Base-by-base conservation (phyloP, 2,329 filamentous ascomycete species). In the Claviceps spartinae region DNA sequence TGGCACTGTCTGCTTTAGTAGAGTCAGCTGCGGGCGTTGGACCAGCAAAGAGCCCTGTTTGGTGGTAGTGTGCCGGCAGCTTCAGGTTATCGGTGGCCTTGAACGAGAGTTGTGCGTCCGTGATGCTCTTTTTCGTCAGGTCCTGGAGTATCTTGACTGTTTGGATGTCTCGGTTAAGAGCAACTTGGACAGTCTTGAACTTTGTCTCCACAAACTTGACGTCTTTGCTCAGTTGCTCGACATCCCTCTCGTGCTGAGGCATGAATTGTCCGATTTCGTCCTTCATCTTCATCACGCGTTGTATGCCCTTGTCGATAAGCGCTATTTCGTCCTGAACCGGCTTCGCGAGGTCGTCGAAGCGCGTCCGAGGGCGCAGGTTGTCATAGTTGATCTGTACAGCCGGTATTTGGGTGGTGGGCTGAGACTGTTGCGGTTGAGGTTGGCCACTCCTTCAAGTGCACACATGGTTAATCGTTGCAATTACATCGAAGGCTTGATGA, bases 261-360 rank as follows among this genome's bases (percentile, higher is more conserved):
- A 81, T 73, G 63, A 81, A 83, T 18, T 81, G 79, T 56, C 86
- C 82, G 53, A 91, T 83, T 58, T 94, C 81, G 59, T 85, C 81
- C 63, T 87, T 84, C 66, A 85, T 83, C 54, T 78, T 76, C 61
- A 95, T 89, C 63, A 93, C 88, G 51, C 78, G 76, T 60, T 88
- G 80, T 59, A 98, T 91, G 57, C 84, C 81, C 53, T 79, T 78
- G 67, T 98, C 91, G 56, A 95, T 81, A 9, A 75, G 70, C 56
- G 87, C 81, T 55, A 98, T 86, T 58, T 88, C 72, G 56, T 82
- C 79, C 63, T 95, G 88, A 16, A 95, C 73, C 34, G 87, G 81
- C 58, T 91, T 85, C 54, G 86, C 81, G 30, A 95, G 82, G 66
- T 95, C 91, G 63, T 89, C 88, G 72, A 93, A 96, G 55, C 93